Conservation (phyloP, 257 asterid species). For the Agastache rugosa region DNA sequence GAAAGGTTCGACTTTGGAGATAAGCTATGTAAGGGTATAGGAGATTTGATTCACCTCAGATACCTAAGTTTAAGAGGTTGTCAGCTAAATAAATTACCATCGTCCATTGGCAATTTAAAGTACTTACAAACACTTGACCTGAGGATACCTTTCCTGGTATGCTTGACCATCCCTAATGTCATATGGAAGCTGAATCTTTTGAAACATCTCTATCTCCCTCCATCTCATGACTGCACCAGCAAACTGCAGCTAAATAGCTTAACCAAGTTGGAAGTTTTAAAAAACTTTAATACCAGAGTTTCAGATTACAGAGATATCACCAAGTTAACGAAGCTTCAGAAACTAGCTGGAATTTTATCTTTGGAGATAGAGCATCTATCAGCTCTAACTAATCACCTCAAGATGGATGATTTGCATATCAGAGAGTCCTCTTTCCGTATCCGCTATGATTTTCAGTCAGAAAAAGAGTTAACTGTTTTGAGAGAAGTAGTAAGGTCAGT, state of each 20-base stretch:
- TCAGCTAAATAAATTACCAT: constrained; percentile 43
- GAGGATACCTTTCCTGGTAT: constrained; percentile 43
- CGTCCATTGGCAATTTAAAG: constrained; percentile 52
- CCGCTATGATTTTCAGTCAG: constrained; percentile 49
- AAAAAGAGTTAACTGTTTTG: constrained; percentile 43
- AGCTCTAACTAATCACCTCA: constrained; percentile 38
- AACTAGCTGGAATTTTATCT: constrained; percentile 47
- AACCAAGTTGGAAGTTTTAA: constrained; percentile 49
- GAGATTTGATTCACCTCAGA: constrained; percentile 53
- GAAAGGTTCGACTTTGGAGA: constrained; percentile 57
- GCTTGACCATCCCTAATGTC: constrained; percentile 54
- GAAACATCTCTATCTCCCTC: constrained; percentile 64
- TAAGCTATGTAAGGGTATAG: constrained; percentile 44
- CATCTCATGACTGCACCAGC: constrained; percentile 42
- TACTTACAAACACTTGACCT: constrained; percentile 54
- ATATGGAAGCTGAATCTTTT: constrained; percentile 50
- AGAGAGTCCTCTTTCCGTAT: constrained; percentile 51
- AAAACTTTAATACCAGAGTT: constrained; percentile 55
- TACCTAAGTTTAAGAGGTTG: constrained; percentile 56
- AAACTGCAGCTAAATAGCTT: constrained; percentile 49
- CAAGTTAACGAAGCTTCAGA: constrained; percentile 50
- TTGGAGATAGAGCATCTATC: constrained; percentile 46
- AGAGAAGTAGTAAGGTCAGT: constrained; percentile 42
- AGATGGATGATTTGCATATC: constrained; percentile 34
- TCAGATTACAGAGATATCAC: constrained; percentile 52